Conservation (phyloP, 2,329 filamentous ascomycete genomes). For the Cercospora nicotianae region DNA sequence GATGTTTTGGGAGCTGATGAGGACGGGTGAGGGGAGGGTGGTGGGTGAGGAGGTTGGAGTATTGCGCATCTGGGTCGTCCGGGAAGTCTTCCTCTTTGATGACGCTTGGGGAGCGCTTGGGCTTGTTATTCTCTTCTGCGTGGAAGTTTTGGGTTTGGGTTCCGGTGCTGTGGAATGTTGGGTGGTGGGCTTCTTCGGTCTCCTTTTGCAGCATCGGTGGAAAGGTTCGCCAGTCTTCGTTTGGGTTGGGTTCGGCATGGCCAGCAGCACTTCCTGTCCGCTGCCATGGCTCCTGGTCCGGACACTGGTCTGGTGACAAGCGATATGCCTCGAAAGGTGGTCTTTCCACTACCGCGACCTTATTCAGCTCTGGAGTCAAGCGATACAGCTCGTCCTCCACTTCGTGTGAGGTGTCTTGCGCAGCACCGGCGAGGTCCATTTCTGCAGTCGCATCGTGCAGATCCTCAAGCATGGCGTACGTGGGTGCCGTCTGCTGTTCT, state of each 20-base stretch:
- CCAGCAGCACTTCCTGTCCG: neutral
- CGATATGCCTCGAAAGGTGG: neutral
- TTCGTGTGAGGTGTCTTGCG: neutral
- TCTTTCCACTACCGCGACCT: neutral
- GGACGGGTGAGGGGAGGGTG: neutral
- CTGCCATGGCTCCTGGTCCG: neutral
- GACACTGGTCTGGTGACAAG: neutral
- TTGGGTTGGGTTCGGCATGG: neutral
- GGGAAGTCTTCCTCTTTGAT: neutral
- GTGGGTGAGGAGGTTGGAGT: neutral
- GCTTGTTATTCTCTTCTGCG: neutral
- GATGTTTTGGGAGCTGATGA: neutral
- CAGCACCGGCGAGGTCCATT: neutral
- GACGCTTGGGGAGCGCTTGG: neutral
- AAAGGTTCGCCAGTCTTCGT: neutral
- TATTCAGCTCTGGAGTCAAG: neutral
- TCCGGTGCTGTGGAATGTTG: neutral
- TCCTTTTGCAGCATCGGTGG: neutral
- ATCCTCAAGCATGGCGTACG: neutral
- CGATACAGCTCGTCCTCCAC: neutral
- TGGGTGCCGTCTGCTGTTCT: neutral
- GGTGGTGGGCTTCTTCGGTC: neutral
- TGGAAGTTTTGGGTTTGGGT: neutral
- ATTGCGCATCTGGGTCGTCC: neutral
- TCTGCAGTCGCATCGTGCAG: neutral